phyloP scores from a whole-genome alignment of 306 rosid species.

The Cucumis sativus region Cucumber_9930_V3 NC_026657.2:38632501-38633000 shows the following conservation, averaged over 20 bases:
- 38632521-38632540: slow-evolving; percentile 3
- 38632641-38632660: slow-evolving; percentile 86
- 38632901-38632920: neutral
- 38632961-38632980: neutral
- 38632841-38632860: neutral
- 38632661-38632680: slow-evolving; percentile 86
- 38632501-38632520: slow-evolving; percentile 5
- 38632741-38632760: slow-evolving; percentile 6
- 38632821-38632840: neutral
- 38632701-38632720: slow-evolving; percentile 85
- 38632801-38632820: neutral
- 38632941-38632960: neutral
- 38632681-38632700: slow-evolving; percentile 97
- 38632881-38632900: neutral
- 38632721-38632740: slow-evolving; percentile 60
- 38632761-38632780: slow-evolving; percentile 7
- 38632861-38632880: neutral
- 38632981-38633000: neutral
- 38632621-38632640: slow-evolving; percentile 66
- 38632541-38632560: slow-evolving; percentile 7
- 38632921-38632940: neutral
- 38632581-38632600: slow-evolving; percentile 29
- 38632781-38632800: slow-evolving; percentile 1
- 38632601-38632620: slow-evolving; percentile 70
- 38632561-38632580: slow-evolving; percentile 9